phyloP scores from a whole-genome alignment of 208 protist genomes.

The Strigomonas culicis region DNA sequence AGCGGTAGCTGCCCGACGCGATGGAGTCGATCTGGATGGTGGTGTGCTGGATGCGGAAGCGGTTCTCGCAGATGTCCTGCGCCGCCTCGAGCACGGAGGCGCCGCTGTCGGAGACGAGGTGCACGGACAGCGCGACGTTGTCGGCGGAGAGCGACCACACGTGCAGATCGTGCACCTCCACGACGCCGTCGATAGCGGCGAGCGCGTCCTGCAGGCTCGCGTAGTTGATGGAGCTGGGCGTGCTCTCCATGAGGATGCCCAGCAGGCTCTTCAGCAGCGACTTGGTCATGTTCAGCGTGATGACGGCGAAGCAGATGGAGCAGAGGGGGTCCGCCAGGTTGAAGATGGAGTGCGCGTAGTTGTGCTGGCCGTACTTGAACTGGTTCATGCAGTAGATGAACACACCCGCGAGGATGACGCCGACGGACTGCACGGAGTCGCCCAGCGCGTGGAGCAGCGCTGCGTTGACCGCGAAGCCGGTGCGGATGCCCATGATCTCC shows the following conservation, averaged over 20 bases:
- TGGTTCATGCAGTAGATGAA: constrained; percentile 79
- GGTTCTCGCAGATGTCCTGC: constrained; percentile 42
- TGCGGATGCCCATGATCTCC: constrained; percentile 7
- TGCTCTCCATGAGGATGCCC: constrained; percentile 89
- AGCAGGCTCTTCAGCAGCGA: constrained; percentile 61
- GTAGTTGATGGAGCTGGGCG: constrained; percentile 69
- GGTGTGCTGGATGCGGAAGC: constrained; percentile 78
- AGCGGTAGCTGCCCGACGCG: constrained; percentile 23
- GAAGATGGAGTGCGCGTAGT: constrained; percentile 57
- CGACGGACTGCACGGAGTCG: constrained; percentile 87
- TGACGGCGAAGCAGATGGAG: constrained; percentile 83
- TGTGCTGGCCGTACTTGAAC: constrained; percentile 31
- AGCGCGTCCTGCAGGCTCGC: constrained; percentile 38
- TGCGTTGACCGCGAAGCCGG: constrained; percentile 63
- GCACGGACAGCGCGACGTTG: constrained; percentile 72
- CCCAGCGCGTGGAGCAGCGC: constrained; percentile 88
- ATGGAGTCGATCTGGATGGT: constrained; percentile 88
- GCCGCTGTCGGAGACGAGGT: constrained; percentile 61
- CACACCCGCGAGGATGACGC: constrained; percentile 78
- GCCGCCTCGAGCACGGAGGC: constrained; percentile 46
- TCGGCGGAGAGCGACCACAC: constrained; percentile 87
- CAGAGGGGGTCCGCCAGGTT: constrained; percentile 88
- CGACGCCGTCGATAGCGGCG: constrained; percentile 54
- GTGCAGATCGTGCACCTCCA: constrained; percentile 86
- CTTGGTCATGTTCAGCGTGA: constrained; percentile 86